Conservation (phyloP, 495 filamentous ascomycete genomes). For the Parmelia sp. region DNA sequence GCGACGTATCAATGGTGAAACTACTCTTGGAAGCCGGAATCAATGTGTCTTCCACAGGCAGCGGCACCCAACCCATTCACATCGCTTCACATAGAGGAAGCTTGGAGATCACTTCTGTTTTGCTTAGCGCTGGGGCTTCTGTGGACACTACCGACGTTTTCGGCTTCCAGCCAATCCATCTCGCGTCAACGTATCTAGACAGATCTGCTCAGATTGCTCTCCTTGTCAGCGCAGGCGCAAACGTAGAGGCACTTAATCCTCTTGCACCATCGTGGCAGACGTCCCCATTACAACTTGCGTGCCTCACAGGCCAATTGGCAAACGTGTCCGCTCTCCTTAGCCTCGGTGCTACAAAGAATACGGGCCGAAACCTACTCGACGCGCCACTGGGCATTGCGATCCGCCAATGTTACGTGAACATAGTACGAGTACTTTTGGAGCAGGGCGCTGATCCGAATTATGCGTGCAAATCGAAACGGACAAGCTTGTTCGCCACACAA, state of each 20-base stretch:
- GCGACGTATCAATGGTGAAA: neutral
- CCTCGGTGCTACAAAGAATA: neutral
- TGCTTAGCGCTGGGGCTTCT: neutral
- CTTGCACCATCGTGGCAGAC: neutral
- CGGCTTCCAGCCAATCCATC: slow-evolving; percentile 2
- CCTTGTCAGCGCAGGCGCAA: slow-evolving; percentile 4
- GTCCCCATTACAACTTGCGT: neutral
- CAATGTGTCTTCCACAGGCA: neutral
- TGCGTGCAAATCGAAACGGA: neutral
- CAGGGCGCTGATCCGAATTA: neutral
- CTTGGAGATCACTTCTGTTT: neutral
- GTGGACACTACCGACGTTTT: neutral
- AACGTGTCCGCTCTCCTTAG: slow-evolving; percentile 6
- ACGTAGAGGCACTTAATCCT: slow-evolving; percentile 1
- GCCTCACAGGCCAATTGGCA: neutral
- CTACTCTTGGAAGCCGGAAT: neutral
- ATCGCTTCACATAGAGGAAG: neutral
- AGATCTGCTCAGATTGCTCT: neutral
- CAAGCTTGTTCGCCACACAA: neutral
- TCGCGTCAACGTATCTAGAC: neutral
- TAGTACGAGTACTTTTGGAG: neutral
- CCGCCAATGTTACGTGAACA: neutral
- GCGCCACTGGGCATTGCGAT: slow-evolving; percentile 5
- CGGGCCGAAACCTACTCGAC: neutral
- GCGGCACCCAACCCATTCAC: neutral